phyloP scores from a whole-genome alignment of 805 yeast genomes.

The Wickerhamomyces subpelliculosus region DNA sequence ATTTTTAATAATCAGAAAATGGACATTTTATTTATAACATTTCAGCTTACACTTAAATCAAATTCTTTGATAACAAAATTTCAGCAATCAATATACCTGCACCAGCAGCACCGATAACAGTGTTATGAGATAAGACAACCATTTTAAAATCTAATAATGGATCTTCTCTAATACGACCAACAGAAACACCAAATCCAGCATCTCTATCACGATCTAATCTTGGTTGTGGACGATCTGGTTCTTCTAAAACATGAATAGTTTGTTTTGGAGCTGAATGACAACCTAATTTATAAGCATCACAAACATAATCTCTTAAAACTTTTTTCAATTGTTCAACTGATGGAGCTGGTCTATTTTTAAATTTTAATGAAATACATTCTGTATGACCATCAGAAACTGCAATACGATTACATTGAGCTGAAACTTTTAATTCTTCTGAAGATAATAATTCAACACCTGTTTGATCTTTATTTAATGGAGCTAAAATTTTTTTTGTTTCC shows the following conservation, averaged over 20 bases:
- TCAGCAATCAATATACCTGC: slow-evolving; percentile 96
- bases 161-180: slow-evolving; percentile 91
- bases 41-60: slow-evolving; percentile 43
- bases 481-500: slow-evolving; percentile 95
- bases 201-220: slow-evolving; percentile 95
- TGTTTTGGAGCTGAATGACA: slow-evolving; percentile 93
- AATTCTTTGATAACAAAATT: slow-evolving; percentile 66
- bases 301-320: slow-evolving; percentile 61
- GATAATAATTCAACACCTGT: slow-evolving; percentile 50
- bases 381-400: slow-evolving; percentile 98
- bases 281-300: slow-evolving; percentile 74
- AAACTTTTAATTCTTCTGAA: slow-evolving; percentile 70
- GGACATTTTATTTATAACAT: not conserved
- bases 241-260: slow-evolving; percentile 87
- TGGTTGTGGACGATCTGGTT: slow-evolving; percentile 94
- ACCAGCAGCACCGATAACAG: slow-evolving; percentile 98
- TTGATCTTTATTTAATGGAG: slow-evolving; percentile 45
- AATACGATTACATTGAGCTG: slow-evolving; percentile 96
- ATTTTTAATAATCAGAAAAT: no score
- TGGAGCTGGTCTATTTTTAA: slow-evolving; percentile 80
- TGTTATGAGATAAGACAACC: slow-evolving; percentile 96
- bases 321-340: slow-evolving; percentile 72
- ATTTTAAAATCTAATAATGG: slow-evolving; percentile 91
- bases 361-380: slow-evolving; percentile 83
- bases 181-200: slow-evolving; percentile 87